Percentiles rank a stretch among this genome's conserved stretches.
These are phyloP conservation scores for Lachancea fermentati DNA, from an alignment of 805 yeast species.

Conservation along the genomic window DNA sequence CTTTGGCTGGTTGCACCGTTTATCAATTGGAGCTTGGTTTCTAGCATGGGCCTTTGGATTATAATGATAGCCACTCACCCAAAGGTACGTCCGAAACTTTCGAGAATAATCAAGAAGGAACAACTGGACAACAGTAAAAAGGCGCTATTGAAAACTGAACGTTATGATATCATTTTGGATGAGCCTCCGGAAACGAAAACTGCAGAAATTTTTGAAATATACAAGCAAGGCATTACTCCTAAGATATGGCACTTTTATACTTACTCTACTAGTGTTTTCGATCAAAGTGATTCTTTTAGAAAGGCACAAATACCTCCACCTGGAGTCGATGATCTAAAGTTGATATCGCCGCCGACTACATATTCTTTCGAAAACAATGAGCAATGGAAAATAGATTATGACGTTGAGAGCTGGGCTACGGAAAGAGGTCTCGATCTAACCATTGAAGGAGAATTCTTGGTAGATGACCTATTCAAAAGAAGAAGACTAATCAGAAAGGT, in stretches of 20 bases:
- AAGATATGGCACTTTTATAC: constrained; percentile 56
- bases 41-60: constrained; percentile 56
- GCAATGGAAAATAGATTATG: constrained; percentile 60
- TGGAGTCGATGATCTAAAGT: constrained; percentile 51
- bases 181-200: constrained; percentile 52
- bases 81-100: constrained; percentile 30
- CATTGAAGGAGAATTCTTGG: constrained; percentile 46
- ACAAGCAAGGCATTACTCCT: constrained; percentile 55
- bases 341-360: constrained; percentile 59
- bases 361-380: constrained; percentile 65
- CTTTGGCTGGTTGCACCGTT: constrained; percentile 42
- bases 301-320: constrained; percentile 52
- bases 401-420: constrained; percentile 47
- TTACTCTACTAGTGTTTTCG: constrained; percentile 54
- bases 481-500: constrained; percentile 52
- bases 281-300: constrained; percentile 40
- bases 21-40: constrained; percentile 60
- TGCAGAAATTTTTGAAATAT: constrained; percentile 79
- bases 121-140: constrained; percentile 22
- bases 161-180: constrained; percentile 56
- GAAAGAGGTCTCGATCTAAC: constrained; percentile 37
- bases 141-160: constrained; percentile 29
- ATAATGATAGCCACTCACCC: constrained; percentile 57
- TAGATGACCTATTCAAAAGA: constrained; percentile 48
- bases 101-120: constrained; percentile 26